These are phyloP conservation scores for Gracilaria domingensis DNA, from an alignment of 23 red algal species.

Conservation along the genomic window DNA sequence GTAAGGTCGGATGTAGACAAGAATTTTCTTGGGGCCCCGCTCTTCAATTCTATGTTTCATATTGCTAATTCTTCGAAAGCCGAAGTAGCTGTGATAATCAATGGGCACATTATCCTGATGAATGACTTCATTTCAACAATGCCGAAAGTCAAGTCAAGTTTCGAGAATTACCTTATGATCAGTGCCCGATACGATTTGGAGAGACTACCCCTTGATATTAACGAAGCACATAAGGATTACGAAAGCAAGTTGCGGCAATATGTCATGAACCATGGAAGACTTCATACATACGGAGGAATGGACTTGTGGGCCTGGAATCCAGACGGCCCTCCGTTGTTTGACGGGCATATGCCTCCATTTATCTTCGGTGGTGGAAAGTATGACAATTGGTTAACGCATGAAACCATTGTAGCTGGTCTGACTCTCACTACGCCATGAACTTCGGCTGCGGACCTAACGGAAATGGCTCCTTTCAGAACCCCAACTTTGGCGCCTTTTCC, in stretches of 20 bases:
- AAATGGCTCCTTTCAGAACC: slow-evolving; percentile 43
- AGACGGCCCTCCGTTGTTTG: slow-evolving; percentile 76
- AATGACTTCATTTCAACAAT: slow-evolving; percentile 84
- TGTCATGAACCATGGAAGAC: slow-evolving; percentile 64
- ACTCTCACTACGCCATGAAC: not conserved
- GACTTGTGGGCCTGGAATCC: slow-evolving; percentile 97
- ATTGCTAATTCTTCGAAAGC: slow-evolving; percentile 78
- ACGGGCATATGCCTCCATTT: slow-evolving; percentile 88
- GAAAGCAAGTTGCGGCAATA: slow-evolving; percentile 39
- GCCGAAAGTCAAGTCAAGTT: slow-evolving; percentile 66
- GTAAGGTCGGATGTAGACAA: slow-evolving; percentile 82
- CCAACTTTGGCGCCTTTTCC: slow-evolving; percentile 34
- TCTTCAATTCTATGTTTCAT: slow-evolving; percentile 97
- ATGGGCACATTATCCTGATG: slow-evolving; percentile 89
- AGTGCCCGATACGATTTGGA: slow-evolving; percentile 95
- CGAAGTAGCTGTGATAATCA: slow-evolving; percentile 84
- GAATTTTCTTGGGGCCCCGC: slow-evolving; percentile 90
- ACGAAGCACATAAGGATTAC: slow-evolving; percentile 41
- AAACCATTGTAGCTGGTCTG: slow-evolving; percentile 80
- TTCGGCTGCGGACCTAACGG: slow-evolving; percentile 14
- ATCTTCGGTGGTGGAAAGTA: slow-evolving; percentile 97
- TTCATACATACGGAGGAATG: slow-evolving; percentile 98
- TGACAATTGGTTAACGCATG: slow-evolving; percentile 98
- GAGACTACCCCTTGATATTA: slow-evolving; percentile 39
- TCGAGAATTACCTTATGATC: slow-evolving; percentile 83